phyloP scores from a whole-genome alignment of 2,329 filamentous ascomycete genomes.

The Periconia macrospinosa region DNA sequence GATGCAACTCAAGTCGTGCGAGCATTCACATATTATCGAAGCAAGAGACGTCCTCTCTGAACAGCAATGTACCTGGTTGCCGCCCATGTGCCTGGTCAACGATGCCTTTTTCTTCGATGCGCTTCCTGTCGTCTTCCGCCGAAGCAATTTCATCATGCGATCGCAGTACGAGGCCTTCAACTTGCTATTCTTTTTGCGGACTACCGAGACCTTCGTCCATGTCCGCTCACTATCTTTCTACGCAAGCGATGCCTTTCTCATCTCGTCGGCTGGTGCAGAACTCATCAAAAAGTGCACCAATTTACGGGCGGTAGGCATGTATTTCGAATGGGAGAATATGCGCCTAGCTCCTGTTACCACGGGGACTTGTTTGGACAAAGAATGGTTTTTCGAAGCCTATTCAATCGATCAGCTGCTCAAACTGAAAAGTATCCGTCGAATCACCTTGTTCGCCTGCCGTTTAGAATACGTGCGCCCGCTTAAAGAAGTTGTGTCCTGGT shows the following conservation, averaged over 20 bases:
- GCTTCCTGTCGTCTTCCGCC: constrained; percentile 7
- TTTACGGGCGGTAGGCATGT: constrained; percentile 3
- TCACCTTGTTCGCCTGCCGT: neutral
- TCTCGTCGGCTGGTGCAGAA: constrained; percentile 2
- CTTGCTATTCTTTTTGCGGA: constrained; percentile 4
- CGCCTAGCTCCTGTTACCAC: neutral
- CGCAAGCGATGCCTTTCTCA: neutral
- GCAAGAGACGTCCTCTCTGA: constrained; percentile 1
- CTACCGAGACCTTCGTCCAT: constrained; percentile 1
- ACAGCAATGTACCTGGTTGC: constrained; percentile 6
- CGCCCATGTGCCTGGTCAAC: constrained; percentile 10
- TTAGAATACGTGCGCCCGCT: too few species aligned
- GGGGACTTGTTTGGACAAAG: neutral
- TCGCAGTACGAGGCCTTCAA: constrained; percentile 3
- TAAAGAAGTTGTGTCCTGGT: too few species aligned
- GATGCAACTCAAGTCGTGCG: neutral
- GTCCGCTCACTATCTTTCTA: constrained; percentile 2
- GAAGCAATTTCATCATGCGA: constrained; percentile 3
- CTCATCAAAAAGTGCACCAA: constrained; percentile 10
- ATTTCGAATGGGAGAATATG: neutral
- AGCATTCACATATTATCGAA: neutral
- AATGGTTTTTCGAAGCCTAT: constrained; percentile 3
- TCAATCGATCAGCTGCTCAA: constrained; percentile 6
- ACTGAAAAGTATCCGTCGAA: constrained; percentile 2
- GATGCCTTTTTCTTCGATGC: constrained; percentile 8